phyloP scores from a whole-genome alignment of 805 yeast genomes.

The Candida ulmi region DNA sequence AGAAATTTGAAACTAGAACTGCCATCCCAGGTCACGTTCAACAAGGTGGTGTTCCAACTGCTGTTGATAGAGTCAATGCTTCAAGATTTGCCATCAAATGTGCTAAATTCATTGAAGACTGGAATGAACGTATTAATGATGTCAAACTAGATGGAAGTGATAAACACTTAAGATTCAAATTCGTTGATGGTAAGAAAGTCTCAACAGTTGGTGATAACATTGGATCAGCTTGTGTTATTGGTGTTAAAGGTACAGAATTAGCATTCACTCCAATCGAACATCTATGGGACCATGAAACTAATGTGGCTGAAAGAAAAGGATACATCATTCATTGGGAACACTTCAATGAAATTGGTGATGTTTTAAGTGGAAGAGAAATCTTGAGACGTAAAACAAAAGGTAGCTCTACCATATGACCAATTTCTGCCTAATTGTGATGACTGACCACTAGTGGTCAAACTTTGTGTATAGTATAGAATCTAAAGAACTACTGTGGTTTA shows the following conservation, averaged over 20 bases:
- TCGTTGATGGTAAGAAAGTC: slow-evolving; percentile 38
- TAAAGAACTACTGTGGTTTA: no score
- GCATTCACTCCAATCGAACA: slow-evolving; percentile 46
- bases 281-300: slow-evolving; percentile 52
- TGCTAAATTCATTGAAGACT: slow-evolving; percentile 41
- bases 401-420: no score
- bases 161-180: slow-evolving; percentile 43
- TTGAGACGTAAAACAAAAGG: slow-evolving; percentile 31
- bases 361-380: slow-evolving; percentile 60
- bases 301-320: slow-evolving; percentile 56
- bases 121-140: slow-evolving; percentile 29
- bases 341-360: slow-evolving; percentile 50
- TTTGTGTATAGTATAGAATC: no score
- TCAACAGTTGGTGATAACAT: slow-evolving; percentile 32
- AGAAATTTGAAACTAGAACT: slow-evolving; percentile 82
- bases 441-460: no score
- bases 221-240: slow-evolving; percentile 46
- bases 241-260: slow-evolving; percentile 59
- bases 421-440: no score
- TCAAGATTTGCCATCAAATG: slow-evolving; percentile 88
- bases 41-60: slow-evolving; percentile 94
- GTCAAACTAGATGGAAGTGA: slow-evolving; percentile 23
- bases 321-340: slow-evolving; percentile 58
- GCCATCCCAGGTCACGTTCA: slow-evolving; percentile 98
- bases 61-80: slow-evolving; percentile 88